Evolutionary conservation across 768 basidiomycete species (phyloP).

Genomic region (Lenzites betulinus): DNA sequence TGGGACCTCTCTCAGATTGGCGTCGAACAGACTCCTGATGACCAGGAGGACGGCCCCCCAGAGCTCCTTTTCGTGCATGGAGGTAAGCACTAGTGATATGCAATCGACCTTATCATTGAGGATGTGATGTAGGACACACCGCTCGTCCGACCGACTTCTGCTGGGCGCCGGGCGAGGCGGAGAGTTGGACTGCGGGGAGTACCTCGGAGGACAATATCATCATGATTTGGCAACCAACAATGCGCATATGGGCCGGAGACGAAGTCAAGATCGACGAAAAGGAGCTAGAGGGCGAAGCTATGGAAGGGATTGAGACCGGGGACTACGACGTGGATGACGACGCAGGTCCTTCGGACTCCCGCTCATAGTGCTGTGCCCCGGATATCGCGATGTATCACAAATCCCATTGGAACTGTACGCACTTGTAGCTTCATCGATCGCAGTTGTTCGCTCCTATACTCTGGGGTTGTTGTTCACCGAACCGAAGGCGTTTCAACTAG

Average conservation of each 20-base stretch:
- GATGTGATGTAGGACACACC: conserved; percentile 67
- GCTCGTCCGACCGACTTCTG: conserved; percentile 91
- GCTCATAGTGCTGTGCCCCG: background rate
- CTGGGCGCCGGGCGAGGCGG: conserved; percentile 85
- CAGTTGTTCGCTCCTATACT: background rate
- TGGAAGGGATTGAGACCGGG: conserved; percentile 69
- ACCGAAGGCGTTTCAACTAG: background rate
- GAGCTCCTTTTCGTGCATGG: conserved; percentile 96
- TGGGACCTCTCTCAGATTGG: conserved; percentile 95
- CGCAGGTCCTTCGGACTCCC: conserved; percentile 4
- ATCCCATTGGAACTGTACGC: background rate
- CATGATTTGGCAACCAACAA: conserved; percentile 97
- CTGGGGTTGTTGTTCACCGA: background rate
- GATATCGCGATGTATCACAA: background rate
- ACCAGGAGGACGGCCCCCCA: conserved; percentile 97
- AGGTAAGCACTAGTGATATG: conserved; percentile 47
- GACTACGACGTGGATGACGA: conserved; percentile 23
- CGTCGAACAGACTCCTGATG: conserved; percentile 95
- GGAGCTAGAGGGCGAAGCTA: conserved; percentile 79
- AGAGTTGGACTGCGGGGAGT: conserved; percentile 84
- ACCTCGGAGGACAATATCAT: conserved; percentile 97
- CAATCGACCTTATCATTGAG: background rate
- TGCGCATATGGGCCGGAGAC: conserved; percentile 92
- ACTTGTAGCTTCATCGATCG: background rate
- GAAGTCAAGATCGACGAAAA: conserved; percentile 82